A percentile compares a stretch with the other conserved stretches of the same genome.
Conservation (phyloP, 768 basidiomycete species). For the Leccinum sublutescens region DNA sequence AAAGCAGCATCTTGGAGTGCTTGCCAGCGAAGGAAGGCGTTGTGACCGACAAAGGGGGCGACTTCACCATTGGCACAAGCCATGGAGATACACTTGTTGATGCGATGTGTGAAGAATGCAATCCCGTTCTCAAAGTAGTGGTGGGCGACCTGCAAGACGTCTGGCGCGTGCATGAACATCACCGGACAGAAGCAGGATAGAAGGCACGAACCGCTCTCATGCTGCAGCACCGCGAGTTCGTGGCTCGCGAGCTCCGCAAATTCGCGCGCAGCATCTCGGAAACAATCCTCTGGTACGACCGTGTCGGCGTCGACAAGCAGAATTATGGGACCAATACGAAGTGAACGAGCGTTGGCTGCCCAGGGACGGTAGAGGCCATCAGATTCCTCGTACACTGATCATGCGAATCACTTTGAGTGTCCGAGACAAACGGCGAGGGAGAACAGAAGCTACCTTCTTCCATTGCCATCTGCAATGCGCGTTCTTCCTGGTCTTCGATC, state of each 20-base stretch:
- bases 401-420: conserved; percentile 39
- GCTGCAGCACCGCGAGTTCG: conserved; percentile 81
- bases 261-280: conserved; percentile 87
- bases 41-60: conserved; percentile 79
- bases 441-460: conserved; percentile 43
- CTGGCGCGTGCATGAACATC: conserved; percentile 33
- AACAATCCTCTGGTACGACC: conserved; percentile 86
- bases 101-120: conserved; percentile 82
- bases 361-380: conserved; percentile 63
- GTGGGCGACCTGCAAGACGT: conserved; percentile 87
- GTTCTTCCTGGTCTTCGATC: conserved; percentile 45
- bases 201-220: conserved; percentile 71
- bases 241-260: conserved; percentile 65
- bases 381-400: conserved; percentile 48
- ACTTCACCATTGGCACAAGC: conserved; percentile 79
- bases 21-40: conserved; percentile 87
- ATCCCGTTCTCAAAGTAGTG: conserved; percentile 93
- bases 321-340: conserved; percentile 76
- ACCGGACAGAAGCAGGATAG: conserved; percentile 8
- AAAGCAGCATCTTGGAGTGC: conserved; percentile 86
- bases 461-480: conserved; percentile 49
- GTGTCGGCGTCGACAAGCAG: conserved; percentile 89
- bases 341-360: conserved; percentile 70
- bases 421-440: conserved; percentile 34
- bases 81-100: conserved; percentile 82